Conservation (phyloP, 257 asterid species). For the Solanum clarkiae region DNA sequence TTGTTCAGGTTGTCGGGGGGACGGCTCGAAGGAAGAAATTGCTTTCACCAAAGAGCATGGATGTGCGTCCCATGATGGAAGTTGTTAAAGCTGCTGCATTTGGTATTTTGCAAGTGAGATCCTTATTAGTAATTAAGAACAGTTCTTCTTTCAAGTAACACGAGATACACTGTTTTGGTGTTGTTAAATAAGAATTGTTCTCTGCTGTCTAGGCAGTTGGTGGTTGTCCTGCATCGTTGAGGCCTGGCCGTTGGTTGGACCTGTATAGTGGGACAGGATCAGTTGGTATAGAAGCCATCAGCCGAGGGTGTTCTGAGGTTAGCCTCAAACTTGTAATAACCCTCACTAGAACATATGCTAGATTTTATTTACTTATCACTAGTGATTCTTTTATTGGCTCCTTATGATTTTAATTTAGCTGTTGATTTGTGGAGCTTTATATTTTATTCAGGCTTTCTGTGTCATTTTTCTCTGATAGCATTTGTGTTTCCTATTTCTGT, state of each 20-base stretch:
- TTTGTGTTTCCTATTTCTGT: neutral
- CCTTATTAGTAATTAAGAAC: neutral
- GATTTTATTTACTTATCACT: neutral
- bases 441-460: neutral
- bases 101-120: constrained; percentile 69
- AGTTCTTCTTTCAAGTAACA: neutral
- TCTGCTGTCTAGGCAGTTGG: constrained; percentile 65
- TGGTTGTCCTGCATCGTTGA: constrained; percentile 69
- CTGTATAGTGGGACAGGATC: constrained; percentile 98
- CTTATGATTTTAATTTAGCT: neutral
- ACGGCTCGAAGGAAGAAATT: constrained; percentile 81
- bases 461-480: neutral
- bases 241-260: constrained; percentile 96
- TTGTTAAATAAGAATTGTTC: neutral
- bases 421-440: neutral
- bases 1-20: constrained; percentile 80
- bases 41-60: constrained; percentile 94
- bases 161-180: neutral
- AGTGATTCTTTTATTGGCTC: neutral
- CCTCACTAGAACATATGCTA: neutral
- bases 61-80: constrained; percentile 99
- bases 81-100: constrained; percentile 96
- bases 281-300: constrained; percentile 94
- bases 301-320: constrained; percentile 98
- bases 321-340: neutral